Evolutionary conservation across 1,284 basidiomycete genomes (phyloP), one percentile per base, ranked within the genome.

Genomic region (Trichosporon inkin): DNA sequence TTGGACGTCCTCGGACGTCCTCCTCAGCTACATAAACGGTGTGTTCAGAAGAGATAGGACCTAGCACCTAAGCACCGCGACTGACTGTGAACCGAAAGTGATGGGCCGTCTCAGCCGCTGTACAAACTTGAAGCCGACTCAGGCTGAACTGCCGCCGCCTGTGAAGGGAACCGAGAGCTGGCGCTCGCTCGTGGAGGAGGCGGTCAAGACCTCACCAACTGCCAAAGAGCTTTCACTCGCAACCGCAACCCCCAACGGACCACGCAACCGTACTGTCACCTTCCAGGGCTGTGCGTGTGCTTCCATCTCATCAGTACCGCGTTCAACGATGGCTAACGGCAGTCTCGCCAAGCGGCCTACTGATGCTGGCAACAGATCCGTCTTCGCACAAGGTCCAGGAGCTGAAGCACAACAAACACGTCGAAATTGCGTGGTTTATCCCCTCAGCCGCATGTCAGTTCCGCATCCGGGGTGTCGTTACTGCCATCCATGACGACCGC

Each of bases 391-490:
- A 62, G 52, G 55, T 58, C 2, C 14, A 14, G 36, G 57, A 62
- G 41, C 24, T 62, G 19, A 19, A 34, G 51, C 2, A 22, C 32
- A 44, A 62, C 37, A 52, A 40, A 10, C n/a, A 49, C 52, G 37
- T 56, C 37, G 61, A 62, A 44, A 38, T 60, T 16, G 61, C 61
- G 10, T 62, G 61, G 61, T 59, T 56, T 37, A 44, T 62, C 41
- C 36, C 51, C 6, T 19, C 54, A n/a, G 57, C 28, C 1, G 57
- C 32, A 2, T 41, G 24, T 41, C 57, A 58, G 61, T 62, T 62
- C 57, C 61, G 61, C 19, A 62, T 62, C 54, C 54, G 57, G 28
- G 61, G 61, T 20, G 35, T 17, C 22, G 51, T 55, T 10, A 58
- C 58, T 5, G 52, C 55, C 1, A 56, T 62, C 28, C 55, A 58